Percentiles rank a stretch among this genome's conserved stretches.
phyloP scores from a whole-genome alignment of 2,329 filamentous ascomycete species.

The Aspergillus arachidicola region DNA sequence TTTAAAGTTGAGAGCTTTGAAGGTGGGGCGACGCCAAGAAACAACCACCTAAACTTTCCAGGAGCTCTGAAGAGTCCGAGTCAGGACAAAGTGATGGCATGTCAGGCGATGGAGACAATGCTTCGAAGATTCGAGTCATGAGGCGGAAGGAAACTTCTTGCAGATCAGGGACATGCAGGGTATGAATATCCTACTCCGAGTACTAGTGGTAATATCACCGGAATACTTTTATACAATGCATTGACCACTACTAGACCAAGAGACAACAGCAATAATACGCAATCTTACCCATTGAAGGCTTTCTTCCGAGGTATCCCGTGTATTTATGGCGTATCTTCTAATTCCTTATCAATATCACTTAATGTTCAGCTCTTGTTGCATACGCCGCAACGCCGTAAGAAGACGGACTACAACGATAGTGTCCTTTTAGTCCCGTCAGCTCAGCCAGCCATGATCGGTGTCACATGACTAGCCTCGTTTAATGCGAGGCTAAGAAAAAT shows the following conservation, averaged over 20 bases:
- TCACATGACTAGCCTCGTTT: neutral
- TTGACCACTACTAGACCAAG: neutral
- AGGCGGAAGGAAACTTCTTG: neutral
- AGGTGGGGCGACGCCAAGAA: neutral
- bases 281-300: neutral
- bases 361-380: neutral
- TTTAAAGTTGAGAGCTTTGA: conserved; percentile 4
- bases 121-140: too few species aligned
- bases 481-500: neutral
- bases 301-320: neutral
- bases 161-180: neutral
- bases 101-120: too few species aligned
- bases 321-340: neutral
- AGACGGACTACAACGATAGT: neutral
- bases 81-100: too few species aligned
- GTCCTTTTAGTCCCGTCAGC: neutral
- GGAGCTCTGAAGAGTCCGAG: neutral
- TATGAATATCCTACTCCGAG: neutral
- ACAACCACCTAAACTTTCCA: neutral
- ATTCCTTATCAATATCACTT: neutral
- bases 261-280: neutral
- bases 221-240: neutral
- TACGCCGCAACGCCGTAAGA: neutral
- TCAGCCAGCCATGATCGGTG: neutral
- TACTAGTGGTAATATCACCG: neutral